Conservation (phyloP, 2,329 filamentous ascomycete genomes). For the Sporothrix humicola region DNA sequence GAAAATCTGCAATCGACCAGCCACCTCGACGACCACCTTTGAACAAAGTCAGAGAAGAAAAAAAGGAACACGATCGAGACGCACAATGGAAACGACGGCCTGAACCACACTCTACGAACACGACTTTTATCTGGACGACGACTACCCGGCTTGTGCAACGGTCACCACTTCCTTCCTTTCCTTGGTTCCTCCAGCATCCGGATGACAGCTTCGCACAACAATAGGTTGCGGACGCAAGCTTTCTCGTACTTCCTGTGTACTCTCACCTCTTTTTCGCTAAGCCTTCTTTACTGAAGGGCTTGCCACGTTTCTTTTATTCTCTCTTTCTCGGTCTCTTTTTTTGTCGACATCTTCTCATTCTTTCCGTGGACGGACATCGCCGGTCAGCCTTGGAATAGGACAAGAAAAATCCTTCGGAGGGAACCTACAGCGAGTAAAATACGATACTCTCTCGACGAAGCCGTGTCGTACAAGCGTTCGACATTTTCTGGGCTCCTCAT, state of each 20-base stretch:
- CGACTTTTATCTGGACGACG: not conserved
- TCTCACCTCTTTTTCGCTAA: slow-evolving; percentile 10
- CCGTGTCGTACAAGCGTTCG: not conserved
- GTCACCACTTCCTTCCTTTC: not conserved
- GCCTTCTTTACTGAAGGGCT: slow-evolving; percentile 15
- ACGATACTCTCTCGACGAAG: not conserved
- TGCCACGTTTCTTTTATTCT: slow-evolving; percentile 13
- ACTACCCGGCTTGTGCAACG: slow-evolving; percentile 2
- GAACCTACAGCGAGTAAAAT: not conserved
- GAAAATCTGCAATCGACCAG: not conserved
- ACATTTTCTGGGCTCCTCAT: not conserved
- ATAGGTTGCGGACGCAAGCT: slow-evolving; percentile 27
- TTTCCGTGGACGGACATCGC: slow-evolving; percentile 22
- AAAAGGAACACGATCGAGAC: not conserved
- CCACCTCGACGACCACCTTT: not conserved
- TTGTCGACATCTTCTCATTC: not conserved
- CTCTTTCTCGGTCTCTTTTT: too few relatives aligned
- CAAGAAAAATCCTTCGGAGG: slow-evolving; percentile 8
- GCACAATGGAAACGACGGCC: slow-evolving; percentile 21
- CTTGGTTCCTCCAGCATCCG: slow-evolving; percentile 14
- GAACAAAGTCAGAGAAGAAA: not conserved
- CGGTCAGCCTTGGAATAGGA: slow-evolving; percentile 21
- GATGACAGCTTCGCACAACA: slow-evolving; percentile 23
- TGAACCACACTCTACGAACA: not conserved
- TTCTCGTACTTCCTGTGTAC: not conserved